Conservation (phyloP, 225 moss, liverwort and hornwort genomes). For the Straminergon stramineum region DNA sequence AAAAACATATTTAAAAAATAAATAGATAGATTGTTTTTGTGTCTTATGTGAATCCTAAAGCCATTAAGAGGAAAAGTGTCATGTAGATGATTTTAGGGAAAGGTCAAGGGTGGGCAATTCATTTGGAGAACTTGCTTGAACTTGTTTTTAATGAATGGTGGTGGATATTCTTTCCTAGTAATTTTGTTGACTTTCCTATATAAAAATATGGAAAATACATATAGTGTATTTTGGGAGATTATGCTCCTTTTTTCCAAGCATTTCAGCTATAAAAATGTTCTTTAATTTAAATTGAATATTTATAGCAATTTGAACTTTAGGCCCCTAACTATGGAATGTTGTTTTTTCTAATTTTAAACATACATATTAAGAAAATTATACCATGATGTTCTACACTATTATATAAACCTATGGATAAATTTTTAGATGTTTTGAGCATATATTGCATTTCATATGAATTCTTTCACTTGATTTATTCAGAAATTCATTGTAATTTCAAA, state of each 20-base stretch:
- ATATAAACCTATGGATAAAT: accelerated
- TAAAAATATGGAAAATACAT: too few relatives aligned
- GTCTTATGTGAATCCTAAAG: not conserved
- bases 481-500: not conserved
- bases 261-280: not conserved
- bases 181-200: not conserved
- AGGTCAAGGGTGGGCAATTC: not conserved
- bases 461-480: not conserved
- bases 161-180: not conserved
- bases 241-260: accelerated
- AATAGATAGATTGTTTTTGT: not conserved
- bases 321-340: not conserved
- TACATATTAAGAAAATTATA: not conserved
- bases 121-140: too few relatives aligned
- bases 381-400: too few relatives aligned
- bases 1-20: not conserved
- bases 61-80: accelerated
- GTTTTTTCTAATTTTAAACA: not conserved
- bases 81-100: not conserved
- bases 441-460: not conserved
- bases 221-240: not conserved
- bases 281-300: not conserved
- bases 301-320: not conserved
- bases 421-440: not conserved
- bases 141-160: not conserved